Evolutionary conservation across 108 stramenopile species (phyloP), one percentile per base, ranked within the genome.

Genomic region (Cyclotella cryptica): DNA sequence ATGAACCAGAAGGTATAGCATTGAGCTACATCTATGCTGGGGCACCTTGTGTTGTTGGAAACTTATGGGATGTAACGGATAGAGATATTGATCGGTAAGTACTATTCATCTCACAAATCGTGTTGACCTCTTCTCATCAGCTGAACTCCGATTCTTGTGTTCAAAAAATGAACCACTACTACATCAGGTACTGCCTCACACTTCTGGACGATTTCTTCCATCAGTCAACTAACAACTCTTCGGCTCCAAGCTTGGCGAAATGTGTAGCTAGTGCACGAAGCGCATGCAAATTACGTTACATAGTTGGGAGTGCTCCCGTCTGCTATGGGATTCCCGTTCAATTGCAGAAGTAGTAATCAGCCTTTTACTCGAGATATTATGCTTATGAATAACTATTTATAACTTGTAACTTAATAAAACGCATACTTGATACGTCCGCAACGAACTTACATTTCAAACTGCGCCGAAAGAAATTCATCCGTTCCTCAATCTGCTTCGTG

Each of bases 61-160:
- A 99, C 82, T 78, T 99, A 19, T 99, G 98, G 98, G 98, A 99
- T 80, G 98, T 99, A 17, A 98, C 98, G 29, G 98, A 99, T 75
- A 84, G 89, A 66, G 98, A 99, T 73, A 98, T 99, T 85, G 98
- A 99, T 77, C 86, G 97, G 86, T 81, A 53, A 46, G 79, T 71
- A 17, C n/a, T 69, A 9, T 72, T 59, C 84, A 58, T 26, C 41
- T 78, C 51, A 61, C 0, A 4, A 59, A 11, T 59, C 24, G 27
- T 21, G 27, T 27, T 45, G 52, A 13, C 27, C 35, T 30, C 14
- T n/a, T 57, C 21, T n/a, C 52, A 52, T 21, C 53, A n/a, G 4
- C 35, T 57, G 7, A 42, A 19, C 12, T 51, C 49, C 3, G 3
- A 3, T 51, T 51, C 27, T 35, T 54, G 39, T 35, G 4, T 35